Conservation (phyloP, 2,329 filamentous ascomycete species). For the Magnaporthiopsis incrustans region DNA sequence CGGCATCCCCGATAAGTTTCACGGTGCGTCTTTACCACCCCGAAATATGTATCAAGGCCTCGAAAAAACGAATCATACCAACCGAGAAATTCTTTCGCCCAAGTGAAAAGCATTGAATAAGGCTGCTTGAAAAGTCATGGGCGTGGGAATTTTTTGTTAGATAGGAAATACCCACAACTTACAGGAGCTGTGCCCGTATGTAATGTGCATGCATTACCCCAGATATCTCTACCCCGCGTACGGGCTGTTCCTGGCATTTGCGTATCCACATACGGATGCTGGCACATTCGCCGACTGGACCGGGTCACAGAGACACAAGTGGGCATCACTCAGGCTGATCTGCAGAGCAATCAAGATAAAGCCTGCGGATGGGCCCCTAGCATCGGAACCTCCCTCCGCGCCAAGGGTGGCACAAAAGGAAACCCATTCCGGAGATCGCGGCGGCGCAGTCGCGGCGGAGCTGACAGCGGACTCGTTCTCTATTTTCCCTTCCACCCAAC, state of each 20-base stretch:
- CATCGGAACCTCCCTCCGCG: conserved; percentile 4
- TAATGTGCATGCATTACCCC: neutral
- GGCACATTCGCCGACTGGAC: neutral
- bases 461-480: too few relatives aligned
- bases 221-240: neutral
- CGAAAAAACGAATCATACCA: too few relatives aligned
- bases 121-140: too few relatives aligned
- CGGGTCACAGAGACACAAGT: neutral
- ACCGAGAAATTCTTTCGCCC: too few relatives aligned
- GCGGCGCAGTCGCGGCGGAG: neutral
- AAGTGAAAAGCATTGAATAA: too few relatives aligned
- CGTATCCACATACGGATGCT: neutral
- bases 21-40: too few relatives aligned
- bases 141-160: too few relatives aligned
- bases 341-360: conserved; percentile 1
- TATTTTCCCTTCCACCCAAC: neutral
- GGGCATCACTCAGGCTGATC: conserved; percentile 7
- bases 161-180: too few relatives aligned
- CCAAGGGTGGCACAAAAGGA: conserved; percentile 2
- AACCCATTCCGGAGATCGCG: neutral
- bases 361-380: neutral
- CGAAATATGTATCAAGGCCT: too few relatives aligned
- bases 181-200: too few relatives aligned
- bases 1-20: too few relatives aligned
- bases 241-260: neutral